Percentiles rank a stretch among this genome's conserved stretches.
These are phyloP conservation scores for Stagonosporopsis rhizophila DNA, from an alignment of 2,329 filamentous ascomycete species.

Conservation along the genomic window DNA sequence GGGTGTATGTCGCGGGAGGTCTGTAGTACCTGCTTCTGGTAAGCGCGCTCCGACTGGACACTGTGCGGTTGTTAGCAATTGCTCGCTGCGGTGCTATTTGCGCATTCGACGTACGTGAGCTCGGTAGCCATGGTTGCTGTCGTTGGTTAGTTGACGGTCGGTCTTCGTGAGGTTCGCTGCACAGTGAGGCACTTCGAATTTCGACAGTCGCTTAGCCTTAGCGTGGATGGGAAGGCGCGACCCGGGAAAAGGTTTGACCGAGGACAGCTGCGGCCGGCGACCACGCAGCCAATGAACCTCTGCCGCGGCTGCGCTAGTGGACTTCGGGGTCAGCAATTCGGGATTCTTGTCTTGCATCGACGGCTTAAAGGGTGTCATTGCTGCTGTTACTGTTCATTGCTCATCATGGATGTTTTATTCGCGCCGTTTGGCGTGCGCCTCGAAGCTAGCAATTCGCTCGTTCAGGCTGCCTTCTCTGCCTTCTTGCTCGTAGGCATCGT, in stretches of 20 bases:
- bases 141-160: constrained; percentile 45
- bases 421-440: constrained; percentile 42
- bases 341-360: background rate
- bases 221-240: background rate
- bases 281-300: constrained; percentile 12
- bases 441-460: constrained; percentile 37
- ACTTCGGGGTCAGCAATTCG: constrained; percentile 15
- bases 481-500: constrained; percentile 42
- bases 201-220: constrained; percentile 27
- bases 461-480: constrained; percentile 36
- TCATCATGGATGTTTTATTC: constrained; percentile 16
- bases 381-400: constrained; percentile 1
- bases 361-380: background rate
- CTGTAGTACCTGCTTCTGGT: constrained; percentile 74
- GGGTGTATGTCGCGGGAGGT: constrained; percentile 19
- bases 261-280: background rate
- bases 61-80: constrained; percentile 65
- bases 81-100: constrained; percentile 5
- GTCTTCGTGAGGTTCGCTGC: constrained; percentile 28
- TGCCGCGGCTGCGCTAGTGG: constrained; percentile 14
- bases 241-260: constrained; percentile 1
- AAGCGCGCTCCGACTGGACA: constrained; percentile 99
- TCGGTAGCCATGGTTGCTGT: constrained; percentile 55
- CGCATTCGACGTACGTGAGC: constrained; percentile 48
- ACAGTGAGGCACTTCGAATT: constrained; percentile 24